Evolutionary conservation across 2,329 filamentous ascomycete species (phyloP).

Genomic region (Fusarium pilosicola): DNA sequence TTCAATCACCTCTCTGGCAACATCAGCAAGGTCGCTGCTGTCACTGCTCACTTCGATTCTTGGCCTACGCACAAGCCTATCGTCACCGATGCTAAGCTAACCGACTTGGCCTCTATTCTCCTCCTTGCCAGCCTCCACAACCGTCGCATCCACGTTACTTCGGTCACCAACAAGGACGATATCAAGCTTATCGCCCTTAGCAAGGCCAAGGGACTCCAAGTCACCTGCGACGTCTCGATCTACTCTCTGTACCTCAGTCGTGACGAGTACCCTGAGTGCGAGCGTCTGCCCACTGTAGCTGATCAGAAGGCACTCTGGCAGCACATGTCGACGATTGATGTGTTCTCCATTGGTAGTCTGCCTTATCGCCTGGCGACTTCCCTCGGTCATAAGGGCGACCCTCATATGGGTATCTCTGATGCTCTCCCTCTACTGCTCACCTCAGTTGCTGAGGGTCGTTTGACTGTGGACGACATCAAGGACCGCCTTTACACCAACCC

Average conservation of each 20-base stretch:
- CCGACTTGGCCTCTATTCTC: slow-evolving; percentile 82
- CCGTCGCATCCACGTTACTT: slow-evolving; percentile 82
- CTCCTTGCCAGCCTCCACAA: slow-evolving; percentile 81
- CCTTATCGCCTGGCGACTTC: slow-evolving; percentile 77
- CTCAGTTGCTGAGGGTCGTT: slow-evolving; percentile 76
- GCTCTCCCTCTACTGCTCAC: slow-evolving; percentile 79
- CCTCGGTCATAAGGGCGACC: slow-evolving; percentile 62
- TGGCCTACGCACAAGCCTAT: slow-evolving; percentile 84
- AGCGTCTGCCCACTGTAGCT: slow-evolving; percentile 70
- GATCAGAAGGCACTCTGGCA: slow-evolving; percentile 82
- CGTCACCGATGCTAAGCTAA: slow-evolving; percentile 82
- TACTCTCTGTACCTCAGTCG: slow-evolving; percentile 81
- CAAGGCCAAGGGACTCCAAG: slow-evolving; percentile 83
- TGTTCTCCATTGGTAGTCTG: slow-evolving; percentile 82
- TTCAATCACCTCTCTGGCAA: slow-evolving; percentile 85
- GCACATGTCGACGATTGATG: slow-evolving; percentile 76
- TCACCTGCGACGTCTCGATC: slow-evolving; percentile 85
- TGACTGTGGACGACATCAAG: slow-evolving; percentile 80
- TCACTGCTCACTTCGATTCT: slow-evolving; percentile 80
- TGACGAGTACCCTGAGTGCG: slow-evolving; percentile 74
- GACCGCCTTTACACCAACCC: slow-evolving; percentile 79
- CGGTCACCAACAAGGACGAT: slow-evolving; percentile 81
- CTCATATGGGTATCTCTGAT: slow-evolving; percentile 75
- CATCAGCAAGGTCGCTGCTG: slow-evolving; percentile 83
- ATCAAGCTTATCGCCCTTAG: slow-evolving; percentile 80